Percentiles rank a stretch among this genome's conserved stretches.
Conservation (phyloP, 2,329 filamentous ascomycete species). For the Venturia nashicola region DNA sequence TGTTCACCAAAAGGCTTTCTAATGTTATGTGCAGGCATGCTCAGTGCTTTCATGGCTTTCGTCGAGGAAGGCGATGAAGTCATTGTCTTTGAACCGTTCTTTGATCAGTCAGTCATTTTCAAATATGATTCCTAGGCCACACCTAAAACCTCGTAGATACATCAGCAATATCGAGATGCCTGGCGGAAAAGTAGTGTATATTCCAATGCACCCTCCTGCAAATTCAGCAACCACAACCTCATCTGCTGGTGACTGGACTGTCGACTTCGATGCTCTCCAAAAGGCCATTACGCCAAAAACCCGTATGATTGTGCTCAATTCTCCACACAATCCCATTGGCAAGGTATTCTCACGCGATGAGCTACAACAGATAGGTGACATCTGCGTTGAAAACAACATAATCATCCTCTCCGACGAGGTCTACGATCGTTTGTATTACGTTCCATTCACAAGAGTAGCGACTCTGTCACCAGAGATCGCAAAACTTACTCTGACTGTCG, state of each 20-base stretch:
- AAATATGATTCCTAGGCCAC: neutral
- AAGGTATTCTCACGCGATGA: conserved; percentile 86
- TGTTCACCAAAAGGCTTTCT: neutral
- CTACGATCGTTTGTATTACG: conserved; percentile 91
- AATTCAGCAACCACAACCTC: conserved; percentile 69
- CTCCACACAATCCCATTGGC: conserved; percentile 87
- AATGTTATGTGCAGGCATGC: conserved; percentile 49
- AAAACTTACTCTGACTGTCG: conserved; percentile 79
- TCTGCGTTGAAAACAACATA: conserved; percentile 87
- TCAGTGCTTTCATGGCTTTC: conserved; percentile 96
- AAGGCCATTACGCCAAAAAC: conserved; percentile 72
- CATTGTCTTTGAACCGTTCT: conserved; percentile 97
- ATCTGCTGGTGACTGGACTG: conserved; percentile 75
- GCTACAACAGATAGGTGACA: conserved; percentile 68
- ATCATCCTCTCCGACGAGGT: conserved; percentile 66
- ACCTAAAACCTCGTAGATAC: conserved; percentile 39
- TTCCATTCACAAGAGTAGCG: conserved; percentile 84
- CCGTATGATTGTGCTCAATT: conserved; percentile 92
- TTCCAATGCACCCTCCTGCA: conserved; percentile 80
- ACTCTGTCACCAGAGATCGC: conserved; percentile 86
- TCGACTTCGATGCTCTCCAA: conserved; percentile 75
- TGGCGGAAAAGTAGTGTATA: conserved; percentile 86
- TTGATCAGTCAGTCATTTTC: conserved; percentile 60
- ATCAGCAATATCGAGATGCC: conserved; percentile 99
- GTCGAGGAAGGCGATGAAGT: conserved; percentile 91